Evolutionary conservation across 352 stramenopile species (phyloP), one percentile per base, ranked within the genome.

Genomic region (Elongisporangium senticosum): DNA sequence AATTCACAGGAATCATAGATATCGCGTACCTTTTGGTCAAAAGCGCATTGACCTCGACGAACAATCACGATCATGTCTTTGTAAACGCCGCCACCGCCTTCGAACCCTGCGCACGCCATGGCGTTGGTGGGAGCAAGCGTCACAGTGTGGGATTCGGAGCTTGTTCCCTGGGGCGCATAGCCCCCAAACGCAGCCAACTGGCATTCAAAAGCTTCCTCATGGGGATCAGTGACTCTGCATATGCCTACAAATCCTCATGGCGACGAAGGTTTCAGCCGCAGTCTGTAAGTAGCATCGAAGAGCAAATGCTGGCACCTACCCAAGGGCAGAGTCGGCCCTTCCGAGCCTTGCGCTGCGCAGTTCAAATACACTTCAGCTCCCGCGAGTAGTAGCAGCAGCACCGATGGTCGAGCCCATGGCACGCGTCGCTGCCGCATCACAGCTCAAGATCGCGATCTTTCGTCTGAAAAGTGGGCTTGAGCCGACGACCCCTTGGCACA

Each of bases 11-110:
- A 53, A 23, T 5, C 39, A 33, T 53, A 13, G 7, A 43, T 21
- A 26, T 40, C 7, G 15, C 50, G 2, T 26, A 69, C 55, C 55
- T 84, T 84, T 4, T 71, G 47, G 21, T 71, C 62, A 22, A 84
- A 84, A 2, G 72, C 67, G 23, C 75, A 84, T 1, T 58, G 49
- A 6, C 74, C 74, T 20, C 75, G 75, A 19, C 55, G 60, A 26
- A 77, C 67, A 21, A 81, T 21, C 6, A 81, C 63, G 15, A 60
- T 51, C 15, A 59, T 51, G 22, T 53, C 54, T 19, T 61, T 11
- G 28, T 68, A 56, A 1, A 10, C 57, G 28, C 7, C 23, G 11
- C 33, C 21, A 10, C 55, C 20, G 40, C 6, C 49, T 11, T 56
- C 26, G 37, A 66, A 24, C 19, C 60, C 24, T 1, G 60, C 61